phyloP scores from a whole-genome alignment of 148 eudicot species.

The Camellia japonica region DNA sequence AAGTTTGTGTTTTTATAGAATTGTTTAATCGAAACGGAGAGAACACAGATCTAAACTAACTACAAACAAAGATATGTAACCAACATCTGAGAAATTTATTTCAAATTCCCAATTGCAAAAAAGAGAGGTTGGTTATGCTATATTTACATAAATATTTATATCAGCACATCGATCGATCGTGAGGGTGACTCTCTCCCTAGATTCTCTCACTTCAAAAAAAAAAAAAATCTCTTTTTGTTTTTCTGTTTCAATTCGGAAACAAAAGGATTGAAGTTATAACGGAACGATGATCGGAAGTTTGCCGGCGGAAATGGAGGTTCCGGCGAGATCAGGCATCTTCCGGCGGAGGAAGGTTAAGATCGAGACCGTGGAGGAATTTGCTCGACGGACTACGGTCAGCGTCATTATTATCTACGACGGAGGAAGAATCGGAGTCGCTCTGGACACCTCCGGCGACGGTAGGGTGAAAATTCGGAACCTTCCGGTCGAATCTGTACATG shows the following conservation, averaged over 20 bases:
- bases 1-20: not conserved
- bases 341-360: slow-evolving; percentile 33
- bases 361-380: slow-evolving; percentile 19
- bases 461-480: not conserved
- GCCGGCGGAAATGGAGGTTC: not conserved
- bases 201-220: not conserved
- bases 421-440: slow-evolving; percentile 38
- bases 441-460: slow-evolving; percentile 4
- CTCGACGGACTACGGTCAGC: slow-evolving; percentile 8
- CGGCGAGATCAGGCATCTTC: slow-evolving; percentile 17
- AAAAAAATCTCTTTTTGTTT: not conserved
- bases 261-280: not conserved
- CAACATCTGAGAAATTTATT: not conserved
- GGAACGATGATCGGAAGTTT: not conserved
- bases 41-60: too few species aligned
- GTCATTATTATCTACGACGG: slow-evolving; percentile 25
- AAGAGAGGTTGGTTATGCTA: slow-evolving; percentile 7
- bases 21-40: not conserved
- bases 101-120: not conserved
- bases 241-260: not conserved
- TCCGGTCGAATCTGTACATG: slow-evolving; percentile 17
- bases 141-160: not conserved
- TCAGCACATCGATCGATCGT: slow-evolving; percentile 3
- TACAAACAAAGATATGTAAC: not conserved
- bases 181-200: slow-evolving; percentile 15